Percentiles rank a stretch among this genome's conserved stretches.
Evolutionary conservation across 352 stramenopile species (phyloP).

Genomic region (Phytophthora ramorum): DNA sequence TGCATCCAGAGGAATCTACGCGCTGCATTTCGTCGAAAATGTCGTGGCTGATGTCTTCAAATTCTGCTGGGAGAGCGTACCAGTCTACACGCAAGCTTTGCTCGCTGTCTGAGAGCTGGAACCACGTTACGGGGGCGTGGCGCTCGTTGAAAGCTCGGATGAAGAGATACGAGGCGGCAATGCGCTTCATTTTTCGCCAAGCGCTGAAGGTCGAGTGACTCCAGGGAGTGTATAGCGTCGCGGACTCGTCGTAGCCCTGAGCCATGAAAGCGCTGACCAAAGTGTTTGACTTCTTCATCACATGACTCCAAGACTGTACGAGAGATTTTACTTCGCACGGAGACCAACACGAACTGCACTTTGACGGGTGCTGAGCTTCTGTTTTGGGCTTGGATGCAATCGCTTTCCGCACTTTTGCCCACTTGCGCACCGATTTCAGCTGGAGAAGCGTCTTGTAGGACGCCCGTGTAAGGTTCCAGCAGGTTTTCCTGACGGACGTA

Average conservation of each 20-base stretch:
- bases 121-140: conserved; percentile 16
- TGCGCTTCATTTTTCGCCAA: conserved; percentile 35
- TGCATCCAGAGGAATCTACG: conserved; percentile 7
- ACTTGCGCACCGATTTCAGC: conserved; percentile 19
- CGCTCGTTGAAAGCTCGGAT: conserved; percentile 23
- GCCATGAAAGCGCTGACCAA: conserved; percentile 5
- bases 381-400: not conserved
- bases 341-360: conserved; percentile 23
- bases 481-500: not conserved
- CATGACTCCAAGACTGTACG: conserved; percentile 18
- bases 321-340: conserved; percentile 8
- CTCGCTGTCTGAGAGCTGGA: conserved; percentile 14
- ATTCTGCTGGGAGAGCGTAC: conserved; percentile 20
- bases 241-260: conserved; percentile 12
- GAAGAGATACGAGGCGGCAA: conserved; percentile 27
- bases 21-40: conserved; percentile 25
- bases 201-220: conserved; percentile 20
- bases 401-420: conserved; percentile 4
- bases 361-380: not conserved
- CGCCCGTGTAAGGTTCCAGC: conserved; percentile 5
- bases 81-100: conserved; percentile 24
- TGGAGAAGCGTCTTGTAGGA: conserved; percentile 19
- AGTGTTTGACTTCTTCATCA: conserved; percentile 13
- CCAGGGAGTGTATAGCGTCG: conserved; percentile 17
- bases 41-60: conserved; percentile 31